These are phyloP conservation scores for Penicillium sp. DNA, from an alignment of 2,329 filamentous ascomycete species.

Conservation along the genomic window DNA sequence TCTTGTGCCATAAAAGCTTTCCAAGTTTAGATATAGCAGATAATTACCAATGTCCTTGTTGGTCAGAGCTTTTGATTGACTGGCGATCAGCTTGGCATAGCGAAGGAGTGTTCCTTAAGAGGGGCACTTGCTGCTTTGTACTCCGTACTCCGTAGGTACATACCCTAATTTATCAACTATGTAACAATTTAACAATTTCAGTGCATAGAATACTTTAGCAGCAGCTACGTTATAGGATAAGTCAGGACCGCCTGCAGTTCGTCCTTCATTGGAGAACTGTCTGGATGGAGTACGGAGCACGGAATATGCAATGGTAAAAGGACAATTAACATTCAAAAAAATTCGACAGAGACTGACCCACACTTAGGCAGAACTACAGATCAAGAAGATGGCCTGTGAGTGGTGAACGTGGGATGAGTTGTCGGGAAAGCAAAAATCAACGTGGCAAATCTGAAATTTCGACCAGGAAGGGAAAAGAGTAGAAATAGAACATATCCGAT, in stretches of 20 bases:
- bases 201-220: background rate
- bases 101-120: too few species aligned
- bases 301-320: background rate
- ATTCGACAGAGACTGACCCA: background rate
- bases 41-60: background rate
- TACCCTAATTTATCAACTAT: background rate
- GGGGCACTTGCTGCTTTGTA: too few species aligned
- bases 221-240: background rate
- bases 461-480: background rate
- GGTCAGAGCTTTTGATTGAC: constrained; percentile 6
- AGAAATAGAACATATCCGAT: background rate
- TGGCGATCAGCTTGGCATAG: too few species aligned
- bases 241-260: background rate
- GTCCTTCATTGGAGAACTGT: background rate
- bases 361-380: background rate
- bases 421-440: background rate
- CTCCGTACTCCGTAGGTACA: background rate
- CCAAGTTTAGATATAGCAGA: background rate
- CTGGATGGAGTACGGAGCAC: background rate
- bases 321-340: background rate
- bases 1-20: background rate
- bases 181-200: background rate
- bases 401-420: background rate
- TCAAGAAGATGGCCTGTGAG: background rate
- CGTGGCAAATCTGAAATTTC: background rate